Base-by-base conservation (phyloP, 352 stramenopile genomes). In the Plasmopara muralis region DNA sequence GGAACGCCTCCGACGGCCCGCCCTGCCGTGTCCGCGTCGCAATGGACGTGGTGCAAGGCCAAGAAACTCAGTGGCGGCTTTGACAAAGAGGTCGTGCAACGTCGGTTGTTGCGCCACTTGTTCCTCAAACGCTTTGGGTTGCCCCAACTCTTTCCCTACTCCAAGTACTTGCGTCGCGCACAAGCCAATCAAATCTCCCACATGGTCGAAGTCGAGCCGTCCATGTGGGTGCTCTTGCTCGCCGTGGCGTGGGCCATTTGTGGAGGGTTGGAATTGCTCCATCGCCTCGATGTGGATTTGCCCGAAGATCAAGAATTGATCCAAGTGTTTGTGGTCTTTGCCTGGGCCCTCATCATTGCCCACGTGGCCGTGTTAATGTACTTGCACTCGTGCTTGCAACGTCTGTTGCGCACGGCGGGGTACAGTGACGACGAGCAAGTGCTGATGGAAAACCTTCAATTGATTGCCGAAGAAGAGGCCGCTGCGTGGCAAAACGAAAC, bases 141-240 rank as follows among this genome's bases (percentile, higher is more conserved):
- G 0, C 74, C 74, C 0, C 62, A 83, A 45, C 62, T 85, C 7
- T 79, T 79, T 20, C 75, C 80, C 9, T 90, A 86, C 53, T 72
- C 72, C 53, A 90, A 90, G 57, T 90, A 90, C 55, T 40, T 90
- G 7, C 68, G 73, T 43, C 73, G 83, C 8, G 77, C 74, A 4
- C 80, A 88, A 60, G 77, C 83, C 12, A 86, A 77, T 56, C 75
- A 91, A 53, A 87, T 91, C 49, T 83, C 68, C 13, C 70, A 91
- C 53, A 80, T 91, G 68, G 85, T 91, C 35, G 77, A 91, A 16
- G 76, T 91, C 5, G 57, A 87, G 34, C 68, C 84, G 14, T 78
- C 72, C 6, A 85, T 74, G 60, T 91, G 73, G 76, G 37, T 85
- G 4, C 35, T 87, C 5, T 55, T 87, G 10, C 51, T 87, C 0